Conservation (phyloP, 208 protist genomes). For the Trichomonas vaginalis region DNA sequence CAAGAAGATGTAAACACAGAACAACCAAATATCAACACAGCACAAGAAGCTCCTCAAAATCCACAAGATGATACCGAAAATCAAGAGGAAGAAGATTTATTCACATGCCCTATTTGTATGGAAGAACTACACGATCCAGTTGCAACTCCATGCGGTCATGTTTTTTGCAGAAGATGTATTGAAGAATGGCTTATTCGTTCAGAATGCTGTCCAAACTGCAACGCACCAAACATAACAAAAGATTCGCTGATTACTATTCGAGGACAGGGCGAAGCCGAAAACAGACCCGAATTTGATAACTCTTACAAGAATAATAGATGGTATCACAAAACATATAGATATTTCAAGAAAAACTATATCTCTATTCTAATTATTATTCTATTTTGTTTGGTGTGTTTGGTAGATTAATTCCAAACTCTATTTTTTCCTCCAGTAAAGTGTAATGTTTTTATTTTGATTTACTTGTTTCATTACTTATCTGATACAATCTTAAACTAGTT, state of each 20-base stretch:
- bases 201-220: neutral
- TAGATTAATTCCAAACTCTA: no score
- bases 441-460: no score
- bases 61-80: neutral
- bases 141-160: neutral
- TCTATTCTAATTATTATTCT: no score
- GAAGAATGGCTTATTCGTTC: neutral
- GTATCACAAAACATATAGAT: neutral
- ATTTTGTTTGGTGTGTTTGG: no score
- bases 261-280: neutral
- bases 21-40: no score
- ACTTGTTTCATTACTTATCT: no score
- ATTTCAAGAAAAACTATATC: no score
- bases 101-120: neutral
- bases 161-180: neutral
- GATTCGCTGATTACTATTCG: neutral
- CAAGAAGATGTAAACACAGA: no score
- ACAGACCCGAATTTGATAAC: neutral
- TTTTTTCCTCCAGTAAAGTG: no score
- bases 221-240: neutral
- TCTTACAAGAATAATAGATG: neutral
- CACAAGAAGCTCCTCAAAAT: no score
- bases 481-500: no score
- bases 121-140: neutral
- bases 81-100: neutral